Percentiles rank a stretch among this genome's conserved stretches.
phyloP scores from a whole-genome alignment of 768 basidiomycete genomes.

The Amanita molliuscula region DNA sequence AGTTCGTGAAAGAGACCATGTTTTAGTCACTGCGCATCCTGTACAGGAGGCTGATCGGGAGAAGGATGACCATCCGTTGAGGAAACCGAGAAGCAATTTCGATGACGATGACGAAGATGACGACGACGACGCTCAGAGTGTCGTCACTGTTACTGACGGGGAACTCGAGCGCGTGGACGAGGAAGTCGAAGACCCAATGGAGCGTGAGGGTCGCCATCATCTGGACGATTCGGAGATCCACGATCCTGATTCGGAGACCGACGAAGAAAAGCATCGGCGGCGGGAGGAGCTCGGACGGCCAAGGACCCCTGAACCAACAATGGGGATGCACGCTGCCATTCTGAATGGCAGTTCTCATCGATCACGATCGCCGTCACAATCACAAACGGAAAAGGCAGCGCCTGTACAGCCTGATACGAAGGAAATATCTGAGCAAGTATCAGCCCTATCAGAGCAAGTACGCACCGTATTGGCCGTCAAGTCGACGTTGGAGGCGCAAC shows the following conservation, averaged over 20 bases:
- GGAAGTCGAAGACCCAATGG: conserved; percentile 54
- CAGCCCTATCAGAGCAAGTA: conserved; percentile 65
- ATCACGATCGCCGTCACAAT: conserved; percentile 10
- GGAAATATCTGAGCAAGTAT: conserved; percentile 46
- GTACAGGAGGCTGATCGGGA: conserved; percentile 10
- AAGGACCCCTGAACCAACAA: conserved; percentile 70
- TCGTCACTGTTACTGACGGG: conserved; percentile 61
- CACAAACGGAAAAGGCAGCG: conserved; percentile 16
- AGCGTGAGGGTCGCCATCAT: conserved; percentile 9
- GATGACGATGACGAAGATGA: conserved; percentile 40
- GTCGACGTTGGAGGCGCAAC: conserved; percentile 64
- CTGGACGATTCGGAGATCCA: conserved; percentile 14
- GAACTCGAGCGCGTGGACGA: conserved; percentile 66
- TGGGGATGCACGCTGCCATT: conserved; percentile 22
- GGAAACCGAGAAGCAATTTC: conserved; percentile 11
- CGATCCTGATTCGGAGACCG: conserved; percentile 7
- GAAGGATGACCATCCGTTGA: conserved; percentile 1
- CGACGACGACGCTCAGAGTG: conserved; percentile 63
- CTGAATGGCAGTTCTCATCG: not conserved
- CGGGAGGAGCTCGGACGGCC: conserved; percentile 59
- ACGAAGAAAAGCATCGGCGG: conserved; percentile 12
- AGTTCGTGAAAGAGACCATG: conserved; percentile 40
- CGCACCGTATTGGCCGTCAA: conserved; percentile 69
- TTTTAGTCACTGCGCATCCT: conserved; percentile 8
- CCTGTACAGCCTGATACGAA: conserved; percentile 11